phyloP scores from a whole-genome alignment of 768 basidiomycete species.

The Psilocybe cyanescens region DNA sequence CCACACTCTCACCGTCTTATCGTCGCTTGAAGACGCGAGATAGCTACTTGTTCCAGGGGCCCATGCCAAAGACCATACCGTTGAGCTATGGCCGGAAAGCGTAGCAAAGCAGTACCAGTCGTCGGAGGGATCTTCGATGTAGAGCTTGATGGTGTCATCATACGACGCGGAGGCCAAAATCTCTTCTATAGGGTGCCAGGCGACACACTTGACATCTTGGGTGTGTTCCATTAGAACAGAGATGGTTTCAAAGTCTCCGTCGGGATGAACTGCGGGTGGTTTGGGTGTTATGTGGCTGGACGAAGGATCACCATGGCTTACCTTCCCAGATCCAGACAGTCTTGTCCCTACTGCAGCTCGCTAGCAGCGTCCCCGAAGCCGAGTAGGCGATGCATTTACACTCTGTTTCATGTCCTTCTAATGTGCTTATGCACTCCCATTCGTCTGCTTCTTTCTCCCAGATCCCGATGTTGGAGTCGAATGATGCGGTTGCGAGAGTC shows the following conservation, averaged over 20 bases:
- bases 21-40: slow-evolving; percentile 88
- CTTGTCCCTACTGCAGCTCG: slow-evolving; percentile 95
- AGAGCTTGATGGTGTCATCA: slow-evolving; percentile 94
- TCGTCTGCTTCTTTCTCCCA: slow-evolving; percentile 72
- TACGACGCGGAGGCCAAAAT: slow-evolving; percentile 97
- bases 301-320: slow-evolving; percentile 28
- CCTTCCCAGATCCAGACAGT: slow-evolving; percentile 99
- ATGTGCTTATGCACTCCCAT: slow-evolving; percentile 86
- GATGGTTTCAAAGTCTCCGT: slow-evolving; percentile 93
- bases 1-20: slow-evolving; percentile 86
- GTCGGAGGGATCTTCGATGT: slow-evolving; percentile 89
- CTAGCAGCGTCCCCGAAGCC: slow-evolving; percentile 77
- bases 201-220: slow-evolving; percentile 94
- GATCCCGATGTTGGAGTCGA: slow-evolving; percentile 89
- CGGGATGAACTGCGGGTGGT: slow-evolving; percentile 70
- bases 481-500: slow-evolving; percentile 89
- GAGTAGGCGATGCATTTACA: slow-evolving; percentile 93
- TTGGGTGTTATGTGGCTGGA: not conserved
- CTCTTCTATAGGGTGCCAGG: slow-evolving; percentile 97
- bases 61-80: slow-evolving; percentile 92
- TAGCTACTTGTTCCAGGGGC: slow-evolving; percentile 70
- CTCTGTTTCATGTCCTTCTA: slow-evolving; percentile 97
- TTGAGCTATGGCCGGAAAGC: slow-evolving; percentile 79
- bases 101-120: slow-evolving; percentile 93
- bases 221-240: slow-evolving; percentile 95